Base-by-base conservation (phyloP, 495 filamentous ascomycete genomes). In the Beverwykella pulmonaria region DNA sequence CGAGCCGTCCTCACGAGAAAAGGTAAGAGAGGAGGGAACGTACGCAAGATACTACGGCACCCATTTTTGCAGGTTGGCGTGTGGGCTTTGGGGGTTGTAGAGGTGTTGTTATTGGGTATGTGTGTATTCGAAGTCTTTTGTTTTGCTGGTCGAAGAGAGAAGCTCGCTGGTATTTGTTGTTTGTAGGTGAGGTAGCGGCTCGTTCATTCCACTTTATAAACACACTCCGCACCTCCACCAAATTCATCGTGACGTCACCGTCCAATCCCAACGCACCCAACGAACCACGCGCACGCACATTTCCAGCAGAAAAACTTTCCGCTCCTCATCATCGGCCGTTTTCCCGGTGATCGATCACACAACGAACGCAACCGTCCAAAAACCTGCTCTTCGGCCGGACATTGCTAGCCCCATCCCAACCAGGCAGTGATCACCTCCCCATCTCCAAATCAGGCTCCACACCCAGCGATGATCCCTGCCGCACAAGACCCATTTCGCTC, bases 11-110 rank as follows among this genome's bases (percentile, higher is more conserved):
- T n/a, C n/a, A n/a, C n/a, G n/a, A n/a, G 53, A 65, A 52, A 53
- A 30, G 53, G 52, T 55, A 39, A 36, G 20, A 60, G 32, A 27
- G 56, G 23, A 19, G 46, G 58, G 26, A 61, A 88, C 92, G 70
- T 93, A 98, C 93, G 72, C 93, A 97, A 78, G 92, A 96, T 64
- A 95, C 84, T 76, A 97, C 90, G 80, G 91, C 93, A 81, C 93
- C 93, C 93, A 98, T 98, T 75, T 80, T 90, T 82, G 75, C 66
- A n/a, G 59, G 74, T 77, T 76, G 53, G 41, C 17, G 7, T 62
- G 48, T 70, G 6, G 8, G 17, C 15, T 9, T 44, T 52, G 44
- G 7, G 59, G 19, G 29, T 29, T 8, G 29, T 23, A 25, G 22
- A 9, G 61, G 23, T 44, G 17, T 25, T 54, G 15, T 36, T 34